These are phyloP conservation scores for Parafenestella ontariensis DNA, from an alignment of 2,329 filamentous ascomycete species.

Conservation along the genomic window DNA sequence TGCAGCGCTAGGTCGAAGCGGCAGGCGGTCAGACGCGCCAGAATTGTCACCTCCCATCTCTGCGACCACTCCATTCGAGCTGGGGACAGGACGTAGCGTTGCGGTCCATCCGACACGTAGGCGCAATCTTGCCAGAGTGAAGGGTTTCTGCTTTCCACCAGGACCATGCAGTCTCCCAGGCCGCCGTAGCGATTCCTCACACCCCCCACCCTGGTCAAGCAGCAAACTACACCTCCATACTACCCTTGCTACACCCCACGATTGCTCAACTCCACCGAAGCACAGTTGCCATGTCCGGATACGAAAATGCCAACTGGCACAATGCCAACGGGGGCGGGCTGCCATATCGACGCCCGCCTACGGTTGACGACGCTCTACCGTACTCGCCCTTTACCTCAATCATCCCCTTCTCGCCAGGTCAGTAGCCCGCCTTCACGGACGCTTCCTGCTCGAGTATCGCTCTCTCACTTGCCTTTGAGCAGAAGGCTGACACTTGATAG, in stretches of 20 bases:
- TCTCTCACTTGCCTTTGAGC: slow-evolving; percentile 24
- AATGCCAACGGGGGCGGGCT: slow-evolving; percentile 43
- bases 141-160: slow-evolving; percentile 7
- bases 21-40: slow-evolving; percentile 41
- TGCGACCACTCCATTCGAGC: neutral
- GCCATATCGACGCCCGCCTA: slow-evolving; percentile 53
- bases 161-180: slow-evolving; percentile 21
- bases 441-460: slow-evolving; percentile 5
- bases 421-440: slow-evolving; percentile 36
- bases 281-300: slow-evolving; percentile 33
- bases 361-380: slow-evolving; percentile 77
- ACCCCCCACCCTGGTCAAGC: slow-evolving; percentile 1
- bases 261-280: slow-evolving; percentile 7
- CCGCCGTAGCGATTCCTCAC: slow-evolving; percentile 14
- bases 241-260: neutral
- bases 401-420: slow-evolving; percentile 78
- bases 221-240: slow-evolving; percentile 4
- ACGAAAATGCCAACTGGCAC: slow-evolving; percentile 39
- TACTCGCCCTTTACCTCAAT: slow-evolving; percentile 83
- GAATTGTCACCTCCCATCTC: slow-evolving; percentile 7
- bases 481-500: slow-evolving; percentile 40
- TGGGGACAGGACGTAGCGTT: neutral
- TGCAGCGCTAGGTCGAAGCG: slow-evolving; percentile 21
- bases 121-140: slow-evolving; percentile 10
- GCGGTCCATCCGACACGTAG: slow-evolving; percentile 3